Evolutionary conservation across 192 early-diverging fungal genomes (phyloP).

Genomic region (Coemansia pectinata): DNA sequence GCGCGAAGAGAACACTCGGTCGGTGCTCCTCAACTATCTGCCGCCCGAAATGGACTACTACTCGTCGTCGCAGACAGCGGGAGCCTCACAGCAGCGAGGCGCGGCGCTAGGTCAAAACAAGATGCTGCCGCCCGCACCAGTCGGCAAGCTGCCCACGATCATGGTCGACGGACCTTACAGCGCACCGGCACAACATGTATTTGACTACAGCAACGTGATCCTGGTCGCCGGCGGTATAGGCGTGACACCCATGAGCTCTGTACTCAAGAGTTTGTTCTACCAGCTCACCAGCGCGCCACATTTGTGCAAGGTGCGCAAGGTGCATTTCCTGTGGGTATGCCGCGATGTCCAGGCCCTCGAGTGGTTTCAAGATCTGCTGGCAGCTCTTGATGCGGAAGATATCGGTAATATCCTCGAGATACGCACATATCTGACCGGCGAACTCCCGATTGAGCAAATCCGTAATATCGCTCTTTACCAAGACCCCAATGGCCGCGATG

Average conservation of each 20-base stretch:
- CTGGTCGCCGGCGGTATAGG: conserved; percentile 72
- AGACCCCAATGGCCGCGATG: conserved; percentile 60
- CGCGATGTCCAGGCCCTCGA: conserved; percentile 64
- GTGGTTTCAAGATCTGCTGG: conserved; percentile 68
- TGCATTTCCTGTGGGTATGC: conserved; percentile 70
- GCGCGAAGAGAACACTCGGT: conserved; percentile 3
- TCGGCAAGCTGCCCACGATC: conserved; percentile 52
- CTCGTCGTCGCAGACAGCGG: not conserved
- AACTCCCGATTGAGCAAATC: conserved; percentile 60
- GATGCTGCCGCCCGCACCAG: conserved; percentile 9
- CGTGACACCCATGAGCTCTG: conserved; percentile 73
- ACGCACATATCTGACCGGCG: conserved; percentile 65
- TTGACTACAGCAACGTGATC: conserved; percentile 62
- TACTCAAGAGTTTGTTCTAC: conserved; percentile 68
- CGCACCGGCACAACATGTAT: conserved; percentile 75
- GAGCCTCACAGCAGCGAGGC: not conserved
- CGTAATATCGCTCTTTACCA: conserved; percentile 62
- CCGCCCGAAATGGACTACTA: conserved; percentile 30
- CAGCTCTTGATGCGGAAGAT: conserved; percentile 60
- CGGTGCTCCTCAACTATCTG: conserved; percentile 13
- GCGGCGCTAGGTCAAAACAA: conserved; percentile 9
- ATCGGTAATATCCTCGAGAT: conserved; percentile 61
- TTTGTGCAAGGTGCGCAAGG: conserved; percentile 38
- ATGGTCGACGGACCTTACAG: conserved; percentile 83
- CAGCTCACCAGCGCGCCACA: conserved; percentile 29